phyloP scores from a whole-genome alignment of 768 basidiomycete genomes.

The Lepiota subincarnata region DNA sequence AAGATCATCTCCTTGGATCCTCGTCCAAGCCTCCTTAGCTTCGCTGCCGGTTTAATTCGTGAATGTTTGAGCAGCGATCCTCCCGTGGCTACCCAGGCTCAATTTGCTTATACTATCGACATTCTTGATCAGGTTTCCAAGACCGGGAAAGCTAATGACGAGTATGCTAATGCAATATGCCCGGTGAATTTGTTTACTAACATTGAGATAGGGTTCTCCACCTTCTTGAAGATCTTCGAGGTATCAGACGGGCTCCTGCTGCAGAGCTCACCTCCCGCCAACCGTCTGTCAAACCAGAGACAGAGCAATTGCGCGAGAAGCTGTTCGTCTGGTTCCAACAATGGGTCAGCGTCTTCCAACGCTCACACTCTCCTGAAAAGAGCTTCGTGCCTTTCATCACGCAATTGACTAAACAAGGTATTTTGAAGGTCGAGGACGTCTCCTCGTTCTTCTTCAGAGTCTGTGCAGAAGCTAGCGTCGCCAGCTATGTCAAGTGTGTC shows the following conservation, averaged over 20 bases:
- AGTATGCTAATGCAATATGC: constrained; percentile 48
- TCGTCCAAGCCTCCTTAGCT: constrained; percentile 72
- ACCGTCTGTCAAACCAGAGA: constrained; percentile 57
- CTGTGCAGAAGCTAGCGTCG: constrained; percentile 91
- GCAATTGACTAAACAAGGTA: constrained; percentile 94
- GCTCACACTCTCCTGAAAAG: constrained; percentile 87
- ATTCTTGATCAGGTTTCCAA: constrained; percentile 72
- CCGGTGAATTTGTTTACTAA: constrained; percentile 4
- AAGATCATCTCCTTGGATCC: constrained; percentile 79
- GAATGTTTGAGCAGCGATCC: constrained; percentile 82
- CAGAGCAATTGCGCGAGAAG: constrained; percentile 71
- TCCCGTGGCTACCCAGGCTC: constrained; percentile 73
- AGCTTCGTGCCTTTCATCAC: constrained; percentile 96
- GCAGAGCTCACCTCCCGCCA: constrained; percentile 29
- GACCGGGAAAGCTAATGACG: constrained; percentile 76
- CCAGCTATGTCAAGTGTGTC: constrained; percentile 75
- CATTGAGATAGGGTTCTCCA: constrained; percentile 48
- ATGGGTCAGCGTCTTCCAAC: constrained; percentile 94
- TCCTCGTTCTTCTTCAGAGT: constrained; percentile 99
- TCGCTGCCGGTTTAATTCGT: constrained; percentile 77
- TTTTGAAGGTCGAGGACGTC: constrained; percentile 91
- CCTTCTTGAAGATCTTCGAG: constrained; percentile 81
- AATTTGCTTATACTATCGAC: constrained; percentile 79
- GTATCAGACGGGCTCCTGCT: constrained; percentile 49
- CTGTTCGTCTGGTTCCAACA: constrained; percentile 83